Evolutionary conservation across 345 rosid genomes (phyloP).

Genomic region (Aquilaria malaccensis): DNA sequence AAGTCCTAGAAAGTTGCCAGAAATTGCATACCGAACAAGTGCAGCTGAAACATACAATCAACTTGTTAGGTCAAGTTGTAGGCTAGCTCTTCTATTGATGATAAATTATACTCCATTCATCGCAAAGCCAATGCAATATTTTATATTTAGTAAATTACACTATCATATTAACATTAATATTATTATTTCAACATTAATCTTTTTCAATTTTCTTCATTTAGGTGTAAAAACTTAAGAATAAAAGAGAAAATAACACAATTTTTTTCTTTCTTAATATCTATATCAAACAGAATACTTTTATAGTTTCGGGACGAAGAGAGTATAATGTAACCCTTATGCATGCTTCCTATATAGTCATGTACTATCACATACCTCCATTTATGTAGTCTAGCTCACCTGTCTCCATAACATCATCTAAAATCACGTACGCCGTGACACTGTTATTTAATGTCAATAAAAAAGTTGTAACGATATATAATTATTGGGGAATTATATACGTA

Average conservation of each 20-base stretch:
- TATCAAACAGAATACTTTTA: slow-evolving; percentile 1
- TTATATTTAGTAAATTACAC: too few relatives aligned
- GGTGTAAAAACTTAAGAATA: too few relatives aligned
- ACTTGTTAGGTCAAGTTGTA: too few relatives aligned
- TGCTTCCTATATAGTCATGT: too few relatives aligned
- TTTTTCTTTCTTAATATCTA: too few relatives aligned
- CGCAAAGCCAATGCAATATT: too few relatives aligned
- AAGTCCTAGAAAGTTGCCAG: slow-evolving; percentile 59
- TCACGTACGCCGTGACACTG: slow-evolving; percentile 54
- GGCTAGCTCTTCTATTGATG: neutral
- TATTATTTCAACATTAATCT: neutral
- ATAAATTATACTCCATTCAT: neutral
- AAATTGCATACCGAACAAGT: slow-evolving; percentile 50
- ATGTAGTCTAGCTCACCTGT: slow-evolving; percentile 67
- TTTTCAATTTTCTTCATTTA: too few relatives aligned
- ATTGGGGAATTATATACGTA: neutral
- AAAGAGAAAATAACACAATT: too few relatives aligned
- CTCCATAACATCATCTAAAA: slow-evolving; percentile 30
- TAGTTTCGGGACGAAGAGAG: neutral
- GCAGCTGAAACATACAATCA: slow-evolving; percentile 38
- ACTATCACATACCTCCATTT: slow-evolving; percentile 42
- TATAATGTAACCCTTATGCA: too few relatives aligned
- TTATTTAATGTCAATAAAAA: neutral
- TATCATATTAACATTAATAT: too few relatives aligned
- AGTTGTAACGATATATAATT: too few relatives aligned